Base-by-base conservation (phyloP, 768 basidiomycete species). In the Pholiota molesta region DNA sequence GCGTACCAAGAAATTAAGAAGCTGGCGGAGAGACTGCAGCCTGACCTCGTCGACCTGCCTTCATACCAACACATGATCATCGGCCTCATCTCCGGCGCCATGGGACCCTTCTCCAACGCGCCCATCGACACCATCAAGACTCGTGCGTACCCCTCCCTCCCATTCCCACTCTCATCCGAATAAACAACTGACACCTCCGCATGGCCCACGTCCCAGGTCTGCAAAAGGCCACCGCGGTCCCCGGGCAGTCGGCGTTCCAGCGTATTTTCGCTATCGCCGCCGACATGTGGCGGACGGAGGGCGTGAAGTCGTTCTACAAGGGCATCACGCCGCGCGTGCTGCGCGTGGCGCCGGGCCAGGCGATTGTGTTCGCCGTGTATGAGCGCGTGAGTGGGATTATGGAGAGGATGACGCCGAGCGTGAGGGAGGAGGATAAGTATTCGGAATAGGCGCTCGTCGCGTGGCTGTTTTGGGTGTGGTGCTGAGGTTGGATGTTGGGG, bases 21-120 rank as follows among this genome's bases (percentile, higher is more conserved):
- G 71, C 65, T 92, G 55, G 89, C 91, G 14, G 85, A 92, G 59
- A 77, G 77, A 59, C 76, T 84, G 66, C 97, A 99, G 74, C 97
- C 96, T 11, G 86, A 90, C 49, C 76, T 90, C 57, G 71, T 69
- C 0, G 91, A 94, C 42, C 83, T 99, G 29, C 97, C 97, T 3
- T 93, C 92, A 35, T 97, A 93, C 75, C 97, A 99, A 73, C 94
- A 96, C 68, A 97, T 97, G 90, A 52, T 92, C 23, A 94, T 99
- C 61, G 97, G 97, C 55, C 82, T 99, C 62, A 87, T 99, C 68
- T 97, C 94, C 52, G 97, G 97, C 55, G 97, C 97, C 1, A 95
- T 96, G 90, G 97, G 97, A 4, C 97, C 97, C 14, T 95, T 99
- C 75, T 96, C 95, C 14, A 99, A 99, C 71, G 97, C 97, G 13